A percentile compares a stretch with the other conserved stretches of the same genome.
These are phyloP conservation scores for Colletotrichum scovillei DNA, from an alignment of 2,329 filamentous ascomycete species.

Conservation along the genomic window DNA sequence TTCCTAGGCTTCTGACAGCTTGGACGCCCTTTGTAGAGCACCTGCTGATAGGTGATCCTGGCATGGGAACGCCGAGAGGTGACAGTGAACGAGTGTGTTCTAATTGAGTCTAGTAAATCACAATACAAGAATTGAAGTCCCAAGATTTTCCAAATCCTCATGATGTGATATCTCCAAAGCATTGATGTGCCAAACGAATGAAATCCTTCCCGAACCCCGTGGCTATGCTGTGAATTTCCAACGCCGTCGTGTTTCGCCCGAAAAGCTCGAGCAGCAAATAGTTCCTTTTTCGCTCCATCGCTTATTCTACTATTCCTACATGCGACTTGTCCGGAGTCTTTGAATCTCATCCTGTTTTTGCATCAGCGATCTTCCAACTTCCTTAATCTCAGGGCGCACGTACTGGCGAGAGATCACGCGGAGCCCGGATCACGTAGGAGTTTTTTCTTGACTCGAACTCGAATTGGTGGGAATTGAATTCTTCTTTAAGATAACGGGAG, in stretches of 20 bases:
- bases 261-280: not conserved
- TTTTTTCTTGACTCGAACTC: not conserved
- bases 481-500: not conserved
- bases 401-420: not conserved
- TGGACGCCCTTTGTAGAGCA: not conserved
- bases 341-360: not conserved
- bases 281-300: not conserved
- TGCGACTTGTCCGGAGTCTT: not conserved
- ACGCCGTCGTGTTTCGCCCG: not conserved
- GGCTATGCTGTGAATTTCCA: not conserved
- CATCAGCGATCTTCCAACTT: not conserved
- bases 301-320: not conserved
- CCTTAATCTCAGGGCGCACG: not conserved
- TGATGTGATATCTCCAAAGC: not conserved
- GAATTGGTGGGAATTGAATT: not conserved
- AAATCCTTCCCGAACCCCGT: not conserved
- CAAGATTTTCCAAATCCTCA: not conserved
- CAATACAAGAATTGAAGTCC: not conserved
- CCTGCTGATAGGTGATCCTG: not conserved
- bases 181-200: not conserved
- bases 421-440: not conserved
- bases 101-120: not conserved
- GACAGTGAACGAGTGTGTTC: not conserved
- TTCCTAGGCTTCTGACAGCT: not conserved
- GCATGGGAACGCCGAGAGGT: not conserved